These are phyloP conservation scores for Coelastrella sp. DNA, from an alignment of 139 green algal genomes.

Conservation along the genomic window DNA sequence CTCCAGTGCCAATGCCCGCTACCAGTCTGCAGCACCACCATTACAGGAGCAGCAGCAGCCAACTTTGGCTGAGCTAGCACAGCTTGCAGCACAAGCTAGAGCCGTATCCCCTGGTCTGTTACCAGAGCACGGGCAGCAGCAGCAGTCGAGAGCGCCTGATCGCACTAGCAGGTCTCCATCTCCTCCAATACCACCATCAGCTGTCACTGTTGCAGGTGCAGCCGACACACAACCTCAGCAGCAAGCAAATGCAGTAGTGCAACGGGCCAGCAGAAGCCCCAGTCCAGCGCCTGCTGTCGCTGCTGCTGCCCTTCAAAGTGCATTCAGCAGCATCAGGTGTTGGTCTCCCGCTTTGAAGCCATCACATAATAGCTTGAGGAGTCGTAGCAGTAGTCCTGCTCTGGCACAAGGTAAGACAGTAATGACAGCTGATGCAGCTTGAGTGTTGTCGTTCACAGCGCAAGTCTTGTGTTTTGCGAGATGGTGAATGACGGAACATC, in stretches of 20 bases:
- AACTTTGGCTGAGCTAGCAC: not conserved
- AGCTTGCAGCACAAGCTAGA: not conserved
- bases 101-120: not conserved
- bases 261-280: not conserved
- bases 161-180: constrained; percentile 19
- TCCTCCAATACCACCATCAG: not conserved
- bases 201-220: not conserved
- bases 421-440: not conserved
- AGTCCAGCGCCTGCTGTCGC: not conserved
- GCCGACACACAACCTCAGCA: too few species aligned
- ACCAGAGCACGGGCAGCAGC: constrained; percentile 11
- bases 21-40: not conserved
- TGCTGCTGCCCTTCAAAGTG: not conserved
- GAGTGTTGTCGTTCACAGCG: too few species aligned
- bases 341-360: constrained; percentile 11
- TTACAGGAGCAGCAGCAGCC: constrained; percentile 1
- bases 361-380: not conserved
- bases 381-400: not conserved
- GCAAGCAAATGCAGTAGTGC: not conserved
- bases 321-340: not conserved
- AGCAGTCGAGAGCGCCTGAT: not conserved
- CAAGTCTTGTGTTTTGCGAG: too few species aligned
- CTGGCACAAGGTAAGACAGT: not conserved
- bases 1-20: not conserved
- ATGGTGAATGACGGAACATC: too few species aligned